Base-by-base conservation (phyloP, 2,329 filamentous ascomycete species). In the Penicillium sp. region DNA sequence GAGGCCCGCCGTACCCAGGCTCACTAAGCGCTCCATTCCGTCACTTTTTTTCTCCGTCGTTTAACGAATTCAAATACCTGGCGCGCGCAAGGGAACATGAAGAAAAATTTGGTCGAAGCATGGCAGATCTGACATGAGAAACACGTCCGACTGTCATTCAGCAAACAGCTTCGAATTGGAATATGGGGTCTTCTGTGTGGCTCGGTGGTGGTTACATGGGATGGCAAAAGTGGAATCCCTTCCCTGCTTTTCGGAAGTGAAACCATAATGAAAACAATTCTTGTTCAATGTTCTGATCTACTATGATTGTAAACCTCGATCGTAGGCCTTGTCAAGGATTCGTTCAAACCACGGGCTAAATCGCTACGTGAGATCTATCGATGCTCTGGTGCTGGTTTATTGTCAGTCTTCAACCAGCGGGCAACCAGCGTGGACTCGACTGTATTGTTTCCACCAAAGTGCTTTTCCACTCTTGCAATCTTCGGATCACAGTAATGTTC, bases 1-100 rank as follows among this genome's bases (percentile, higher is more conserved):
- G 93, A 97, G 81, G 85, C 90, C 73, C 90, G 91, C 77, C 81
- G 85, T 72, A 78, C 82, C 56, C 55, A 56, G 57, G 83, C 76
- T 75, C 83, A 85, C 77, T 86, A 84, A 80, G 74, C 45, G 47
- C 47, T 46, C 50, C 53, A 49, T 51, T 50, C 49, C 51, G 46
- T 51, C 56, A 48, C 47, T 52, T 57, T 60, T 57, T 58, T 56
- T 54, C 48, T 55, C 49, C 51, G 59, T 61, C 49, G 53, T 54
- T 54, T 59, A 56, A 58, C 56, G 52, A 56, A 32, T 50, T 58
- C 52, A 54, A 59, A 53, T 53, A 53, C 52, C 54, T 57, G 54
- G 54, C 52, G 54, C 52, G 45, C 48, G 55, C 56, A 53, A 57
- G 51, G 54, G 53, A 55, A 54, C 43, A 55, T 45, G 53, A 56